Evolutionary conservation across 2,329 filamentous ascomycete genomes (phyloP).

Genomic region (Penicillium sclerotiorum): DNA sequence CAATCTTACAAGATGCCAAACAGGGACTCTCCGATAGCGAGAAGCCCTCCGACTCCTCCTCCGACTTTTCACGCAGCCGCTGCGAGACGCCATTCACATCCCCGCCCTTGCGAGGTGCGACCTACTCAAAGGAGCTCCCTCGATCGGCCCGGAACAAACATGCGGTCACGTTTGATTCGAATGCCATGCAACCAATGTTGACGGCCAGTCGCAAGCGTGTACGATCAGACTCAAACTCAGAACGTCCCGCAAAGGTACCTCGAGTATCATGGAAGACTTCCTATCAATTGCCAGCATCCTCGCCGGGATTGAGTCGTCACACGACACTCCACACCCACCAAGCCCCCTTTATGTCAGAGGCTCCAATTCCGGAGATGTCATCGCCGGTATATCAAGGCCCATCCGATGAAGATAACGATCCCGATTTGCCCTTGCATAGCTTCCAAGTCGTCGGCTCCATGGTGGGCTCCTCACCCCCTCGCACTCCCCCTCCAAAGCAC

Average conservation of each 20-base stretch:
- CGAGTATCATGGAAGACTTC: slow-evolving; percentile 73
- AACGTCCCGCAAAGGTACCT: slow-evolving; percentile 61
- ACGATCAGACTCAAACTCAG: slow-evolving; percentile 62
- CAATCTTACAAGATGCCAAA: slow-evolving; percentile 74
- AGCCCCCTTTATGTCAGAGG: slow-evolving; percentile 77
- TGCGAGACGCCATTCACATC: slow-evolving; percentile 66
- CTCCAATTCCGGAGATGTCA: slow-evolving; percentile 68
- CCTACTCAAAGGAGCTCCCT: slow-evolving; percentile 81
- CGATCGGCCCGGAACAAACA: slow-evolving; percentile 52
- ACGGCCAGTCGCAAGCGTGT: slow-evolving; percentile 67
- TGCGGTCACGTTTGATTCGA: slow-evolving; percentile 48
- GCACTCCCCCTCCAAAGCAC: slow-evolving; percentile 71
- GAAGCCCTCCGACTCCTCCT: slow-evolving; percentile 82
- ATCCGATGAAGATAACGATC: slow-evolving; percentile 77
- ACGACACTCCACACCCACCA: slow-evolving; percentile 75
- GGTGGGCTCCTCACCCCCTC: slow-evolving; percentile 77
- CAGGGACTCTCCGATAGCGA: slow-evolving; percentile 67
- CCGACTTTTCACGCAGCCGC: slow-evolving; percentile 69
- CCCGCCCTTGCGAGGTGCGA: slow-evolving; percentile 77
- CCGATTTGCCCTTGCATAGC: slow-evolving; percentile 66
- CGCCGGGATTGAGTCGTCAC: slow-evolving; percentile 76
- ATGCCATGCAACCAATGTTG: slow-evolving; percentile 46
- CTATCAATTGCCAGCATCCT: slow-evolving; percentile 79
- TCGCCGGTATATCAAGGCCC: slow-evolving; percentile 43
- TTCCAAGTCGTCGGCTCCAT: slow-evolving; percentile 50